Base-by-base conservation (phyloP, 805 yeast species). In the Pichia phayaonensis region DNA sequence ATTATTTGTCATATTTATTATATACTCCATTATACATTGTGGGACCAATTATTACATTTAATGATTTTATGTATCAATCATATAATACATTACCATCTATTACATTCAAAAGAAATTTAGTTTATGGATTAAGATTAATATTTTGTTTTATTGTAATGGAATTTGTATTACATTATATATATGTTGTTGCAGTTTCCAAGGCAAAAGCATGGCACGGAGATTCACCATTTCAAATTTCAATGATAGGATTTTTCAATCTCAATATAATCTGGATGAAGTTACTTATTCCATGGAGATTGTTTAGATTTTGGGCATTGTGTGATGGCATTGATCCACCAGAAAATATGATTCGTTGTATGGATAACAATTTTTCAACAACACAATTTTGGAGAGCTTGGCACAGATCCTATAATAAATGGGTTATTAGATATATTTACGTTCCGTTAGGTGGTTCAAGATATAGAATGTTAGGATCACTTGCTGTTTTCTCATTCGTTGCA, bases 301-400 rank as follows among this genome's bases (percentile, higher is more conserved):
- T 94, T 70, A 73, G 99, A 55, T 73, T 92, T 57, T 94, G 99
- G 99, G 77, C 94, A 8, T 69, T 94, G 51, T 57, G 87, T n/a
- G 99, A 94, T 66, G 87, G 86, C 0, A 88, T 92, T 47, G 98
- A 94, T 61, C 87, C 98, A 0, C 98, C 99, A 2, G 99, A 94
- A 64, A 94, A 94, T 62, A 94, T 94, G 98, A 82, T 94, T 50
- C 74, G 99, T 52, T 90, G 98, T 64, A 88, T 94, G 81, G 86
- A 89, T 64, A 89, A 94, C 67, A 94, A 94, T 68, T 94, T 83
- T 66, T 85, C 95, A 34, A 94, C 97, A 0, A 67, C 88, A 54
- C 89, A 94, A n/a, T 94, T 94, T 65, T 94, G 99, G 99, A 77
- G 98, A 63, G 95, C 96, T 4, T 94, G 99, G 99, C 99, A 94